Evolutionary conservation across 2,329 filamentous ascomycete genomes (phyloP).

Genomic region (Xylaria digitata): DNA sequence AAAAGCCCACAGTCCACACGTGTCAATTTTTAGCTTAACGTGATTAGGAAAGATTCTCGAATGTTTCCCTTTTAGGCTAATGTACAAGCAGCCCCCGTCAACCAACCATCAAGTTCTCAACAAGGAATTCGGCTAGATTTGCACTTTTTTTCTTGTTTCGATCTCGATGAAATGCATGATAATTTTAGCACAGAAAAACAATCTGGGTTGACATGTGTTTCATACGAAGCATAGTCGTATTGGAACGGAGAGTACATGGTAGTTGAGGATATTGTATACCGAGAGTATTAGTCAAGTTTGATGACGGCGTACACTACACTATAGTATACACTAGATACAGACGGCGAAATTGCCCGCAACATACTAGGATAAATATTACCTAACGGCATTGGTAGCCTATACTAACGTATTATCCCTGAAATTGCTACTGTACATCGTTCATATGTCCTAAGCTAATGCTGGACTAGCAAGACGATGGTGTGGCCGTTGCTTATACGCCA

Average conservation of each 20-base stretch:
- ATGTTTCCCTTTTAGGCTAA: slow-evolving; percentile 27
- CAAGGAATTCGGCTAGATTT: not conserved
- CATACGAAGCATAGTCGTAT: not conserved
- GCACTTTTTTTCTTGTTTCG: not conserved
- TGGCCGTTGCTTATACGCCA: slow-evolving; percentile 29
- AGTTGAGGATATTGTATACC: not conserved
- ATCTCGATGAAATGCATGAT: not conserved
- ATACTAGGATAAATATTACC: slow-evolving; percentile 1
- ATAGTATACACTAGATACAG: not conserved
- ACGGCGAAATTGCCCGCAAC: slow-evolving; percentile 12
- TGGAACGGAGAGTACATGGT: not conserved
- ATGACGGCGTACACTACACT: not conserved
- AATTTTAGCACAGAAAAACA: not conserved
- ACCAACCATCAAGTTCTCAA: not conserved
- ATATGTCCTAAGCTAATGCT: slow-evolving; percentile 24
- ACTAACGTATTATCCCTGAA: slow-evolving; percentile 24
- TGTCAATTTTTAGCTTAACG: slow-evolving; percentile 9
- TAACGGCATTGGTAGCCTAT: not conserved
- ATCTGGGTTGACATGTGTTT: not conserved
- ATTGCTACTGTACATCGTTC: slow-evolving; percentile 11
- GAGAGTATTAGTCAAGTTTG: not conserved
- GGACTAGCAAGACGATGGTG: slow-evolving; percentile 29
- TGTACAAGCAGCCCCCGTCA: not conserved
- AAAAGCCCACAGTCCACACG: too few relatives aligned
- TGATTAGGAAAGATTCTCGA: slow-evolving; percentile 29